A percentile compares a stretch with the other conserved stretches of the same genome.
Conservation (phyloP, 2,329 filamentous ascomycete genomes). For the Trichophyton verrucosum region DNA sequence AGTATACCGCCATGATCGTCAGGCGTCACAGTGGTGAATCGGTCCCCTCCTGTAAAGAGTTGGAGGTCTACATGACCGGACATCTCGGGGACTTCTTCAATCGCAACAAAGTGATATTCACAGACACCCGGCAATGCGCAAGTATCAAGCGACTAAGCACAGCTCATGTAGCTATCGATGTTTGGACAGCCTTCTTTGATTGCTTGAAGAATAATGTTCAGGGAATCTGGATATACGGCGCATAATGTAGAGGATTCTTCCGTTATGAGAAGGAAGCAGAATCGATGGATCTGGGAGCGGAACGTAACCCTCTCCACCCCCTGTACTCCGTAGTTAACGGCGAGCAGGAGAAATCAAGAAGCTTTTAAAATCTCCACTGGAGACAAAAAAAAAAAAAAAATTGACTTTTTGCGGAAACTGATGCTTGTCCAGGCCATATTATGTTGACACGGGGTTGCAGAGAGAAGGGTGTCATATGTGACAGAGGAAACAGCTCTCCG, state of each 20-base stretch:
- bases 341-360: background rate
- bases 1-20: background rate
- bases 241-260: background rate
- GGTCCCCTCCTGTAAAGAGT: background rate
- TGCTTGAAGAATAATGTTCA: background rate
- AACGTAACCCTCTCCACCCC: background rate
- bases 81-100: background rate
- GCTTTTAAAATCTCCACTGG: background rate
- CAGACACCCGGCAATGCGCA: background rate
- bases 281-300: background rate
- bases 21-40: background rate
- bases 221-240: background rate
- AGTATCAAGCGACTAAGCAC: background rate
- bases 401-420: background rate
- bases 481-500: background rate
- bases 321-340: background rate
- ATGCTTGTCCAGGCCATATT: background rate
- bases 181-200: background rate
- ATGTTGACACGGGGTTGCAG: background rate
- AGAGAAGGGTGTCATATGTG: too few relatives aligned
- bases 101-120: background rate
- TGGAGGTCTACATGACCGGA: background rate
- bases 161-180: background rate
- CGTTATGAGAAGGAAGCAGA: background rate
- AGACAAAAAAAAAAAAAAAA: background rate